Percentiles rank a stretch among this genome's conserved stretches.
These are phyloP conservation scores for Sporothrix pallida DNA, from an alignment of 2,329 filamentous ascomycete species.

Conservation along the genomic window DNA sequence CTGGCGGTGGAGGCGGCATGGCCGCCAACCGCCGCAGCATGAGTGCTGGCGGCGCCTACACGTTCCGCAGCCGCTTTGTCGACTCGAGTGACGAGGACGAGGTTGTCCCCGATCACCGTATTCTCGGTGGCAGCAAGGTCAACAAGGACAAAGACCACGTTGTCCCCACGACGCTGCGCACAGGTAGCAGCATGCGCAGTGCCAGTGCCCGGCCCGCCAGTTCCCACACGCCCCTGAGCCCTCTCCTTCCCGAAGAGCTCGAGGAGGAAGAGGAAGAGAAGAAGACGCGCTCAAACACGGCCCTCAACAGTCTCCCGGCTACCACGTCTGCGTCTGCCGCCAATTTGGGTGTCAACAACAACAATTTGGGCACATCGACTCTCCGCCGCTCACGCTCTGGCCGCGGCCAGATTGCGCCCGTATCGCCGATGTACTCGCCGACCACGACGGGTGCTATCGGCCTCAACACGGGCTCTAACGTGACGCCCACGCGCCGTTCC, in stretches of 20 bases:
- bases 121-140: constrained; percentile 64
- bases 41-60: constrained; percentile 27
- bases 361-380: constrained; percentile 38
- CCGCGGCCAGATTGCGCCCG: constrained; percentile 45
- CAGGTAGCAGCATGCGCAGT: constrained; percentile 37
- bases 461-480: constrained; percentile 35
- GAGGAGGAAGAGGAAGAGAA: constrained; percentile 34
- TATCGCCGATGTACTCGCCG: constrained; percentile 37
- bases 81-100: constrained; percentile 70
- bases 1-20: constrained; percentile 33
- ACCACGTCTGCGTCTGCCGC: background rate
- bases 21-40: constrained; percentile 3
- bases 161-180: constrained; percentile 46
- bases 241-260: constrained; percentile 52
- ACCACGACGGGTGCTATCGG: constrained; percentile 26
- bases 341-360: background rate
- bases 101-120: constrained; percentile 36
- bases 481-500: constrained; percentile 44
- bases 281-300: background rate
- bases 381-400: constrained; percentile 52
- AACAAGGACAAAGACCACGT: constrained; percentile 67
- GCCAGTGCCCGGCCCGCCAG: constrained; percentile 15
- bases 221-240: constrained; percentile 36
- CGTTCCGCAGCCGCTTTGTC: constrained; percentile 61
- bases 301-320: background rate